Evolutionary conservation across 305 asterid genomes (phyloP), one percentile per base, ranked within the genome.

Genomic region (Fraxinus baroniana): DNA sequence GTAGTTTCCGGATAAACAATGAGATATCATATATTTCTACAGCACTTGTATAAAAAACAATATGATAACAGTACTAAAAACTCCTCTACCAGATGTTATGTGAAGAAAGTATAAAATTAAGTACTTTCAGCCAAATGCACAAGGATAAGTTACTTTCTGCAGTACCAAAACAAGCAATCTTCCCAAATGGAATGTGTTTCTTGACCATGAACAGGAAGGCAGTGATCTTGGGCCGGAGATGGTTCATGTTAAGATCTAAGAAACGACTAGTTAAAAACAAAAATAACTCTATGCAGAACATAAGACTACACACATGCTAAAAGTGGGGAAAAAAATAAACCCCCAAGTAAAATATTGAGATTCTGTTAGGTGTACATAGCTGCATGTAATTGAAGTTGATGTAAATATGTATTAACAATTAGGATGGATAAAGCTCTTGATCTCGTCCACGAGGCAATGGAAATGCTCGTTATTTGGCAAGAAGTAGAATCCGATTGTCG

Each of bases 381-480:
- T 4, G 60, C 60, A 12, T 4, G 20, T 49, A 13, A 44, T 49
- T 4, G 7, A 46, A 49, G 60, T 49, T 17, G 78, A 85, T 79
- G 33, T 30, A 30, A 30, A 30, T 30, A 30, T 30, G 33, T 30
- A 30, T 30, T 30, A 30, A 30, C 33, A 30, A 2, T 30, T 30
- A 30, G 91, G 81, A 77, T 81, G 89, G 89, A 91, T 88, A 13
- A 85, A 85, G 73, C 72, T 36, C 15, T 76, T 46, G 68, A 85
- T 82, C 76, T 85, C 85, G 20, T 85, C 85, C 85, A 85, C 82
- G 32, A 85, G 80, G 36, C 83, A 72, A 57, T 78, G 79, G 70
- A 81, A 84, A 82, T 84, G 85, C 30, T 84, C 85, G 24, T 81
- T 84, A 44, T 85, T 85, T 78, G 87, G 87, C 35, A 85, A 75